phyloP scores from a whole-genome alignment of 2,329 filamentous ascomycete genomes.

The Talaromyces sp. region DNA sequence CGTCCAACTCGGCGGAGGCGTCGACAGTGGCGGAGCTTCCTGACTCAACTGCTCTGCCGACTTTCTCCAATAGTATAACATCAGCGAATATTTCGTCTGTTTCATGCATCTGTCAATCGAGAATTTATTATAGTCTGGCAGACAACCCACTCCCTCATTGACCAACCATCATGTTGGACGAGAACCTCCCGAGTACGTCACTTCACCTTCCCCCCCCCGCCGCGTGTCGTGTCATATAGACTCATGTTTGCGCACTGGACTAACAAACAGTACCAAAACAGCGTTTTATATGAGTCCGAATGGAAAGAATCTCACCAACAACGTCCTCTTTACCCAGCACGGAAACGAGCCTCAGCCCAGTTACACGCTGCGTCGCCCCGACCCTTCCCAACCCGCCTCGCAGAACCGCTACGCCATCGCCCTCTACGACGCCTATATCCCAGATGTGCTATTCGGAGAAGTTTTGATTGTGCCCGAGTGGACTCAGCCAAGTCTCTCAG shows the following conservation, averaged over 20 bases:
- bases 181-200: conserved; percentile 66
- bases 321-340: conserved; percentile 55
- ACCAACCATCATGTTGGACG: conserved; percentile 66
- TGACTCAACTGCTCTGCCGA: not conserved
- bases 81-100: not conserved
- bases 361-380: conserved; percentile 73
- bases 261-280: not conserved
- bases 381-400: conserved; percentile 64
- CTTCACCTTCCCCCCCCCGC: not conserved
- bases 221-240: not conserved
- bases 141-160: not conserved
- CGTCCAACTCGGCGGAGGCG: not conserved
- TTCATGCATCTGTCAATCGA: not conserved
- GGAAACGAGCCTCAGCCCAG: conserved; percentile 75
- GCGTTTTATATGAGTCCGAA: conserved; percentile 53
- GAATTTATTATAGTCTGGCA: not conserved
- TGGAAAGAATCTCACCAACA: conserved; percentile 38
- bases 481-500: conserved; percentile 75
- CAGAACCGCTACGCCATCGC: conserved; percentile 83
- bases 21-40: not conserved
- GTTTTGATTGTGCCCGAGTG: conserved; percentile 80
- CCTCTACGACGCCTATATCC: conserved; percentile 74
- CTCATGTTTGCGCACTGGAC: not conserved
- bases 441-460: conserved; percentile 81
- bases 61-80: not conserved